A percentile compares a stretch with the other conserved stretches of the same genome.
These are phyloP conservation scores for Chalciporus piperatus DNA, from an alignment of 768 basidiomycete genomes.

Conservation along the genomic window DNA sequence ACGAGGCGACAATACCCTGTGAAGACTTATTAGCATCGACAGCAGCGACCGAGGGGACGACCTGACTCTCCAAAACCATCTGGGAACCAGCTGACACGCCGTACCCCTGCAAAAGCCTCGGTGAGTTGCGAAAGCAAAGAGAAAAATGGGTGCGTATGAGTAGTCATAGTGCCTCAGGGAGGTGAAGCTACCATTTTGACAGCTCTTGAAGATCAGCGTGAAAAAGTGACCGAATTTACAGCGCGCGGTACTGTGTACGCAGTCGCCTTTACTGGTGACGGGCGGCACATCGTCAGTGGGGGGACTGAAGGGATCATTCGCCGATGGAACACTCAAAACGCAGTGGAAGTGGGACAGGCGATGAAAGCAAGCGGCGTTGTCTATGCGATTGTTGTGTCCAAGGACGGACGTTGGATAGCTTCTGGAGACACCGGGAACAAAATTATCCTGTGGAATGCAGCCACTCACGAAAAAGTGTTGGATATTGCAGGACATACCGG, in stretches of 20 bases:
- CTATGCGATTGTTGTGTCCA: constrained; percentile 4
- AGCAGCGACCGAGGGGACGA: no score
- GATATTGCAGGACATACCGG: neutral
- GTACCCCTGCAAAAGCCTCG: no score
- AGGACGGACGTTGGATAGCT: constrained; percentile 5
- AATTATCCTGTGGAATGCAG: constrained; percentile 9
- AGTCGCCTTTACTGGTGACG: constrained; percentile 6
- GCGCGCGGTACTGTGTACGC: neutral
- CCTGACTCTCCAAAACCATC: no score
- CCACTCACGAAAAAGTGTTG: constrained; percentile 1
- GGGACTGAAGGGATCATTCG: constrained; percentile 3
- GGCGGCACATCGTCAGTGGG: constrained; percentile 2
- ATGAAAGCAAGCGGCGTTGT: neutral
- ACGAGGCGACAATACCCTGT: no score
- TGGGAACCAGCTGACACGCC: no score
- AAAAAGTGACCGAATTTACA: constrained; percentile 4
- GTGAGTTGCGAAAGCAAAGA: no score
- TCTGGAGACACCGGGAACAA: constrained; percentile 1
- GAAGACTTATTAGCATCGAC: no score
- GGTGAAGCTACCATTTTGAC: neutral
- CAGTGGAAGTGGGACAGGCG: neutral
- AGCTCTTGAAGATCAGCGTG: neutral
- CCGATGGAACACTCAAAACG: constrained; percentile 3
- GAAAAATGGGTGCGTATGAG: neutral
- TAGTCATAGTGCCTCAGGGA: no score